These are phyloP conservation scores for Ophiostoma tasmaniense DNA, from an alignment of 2,329 filamentous ascomycete genomes.

Conservation along the genomic window DNA sequence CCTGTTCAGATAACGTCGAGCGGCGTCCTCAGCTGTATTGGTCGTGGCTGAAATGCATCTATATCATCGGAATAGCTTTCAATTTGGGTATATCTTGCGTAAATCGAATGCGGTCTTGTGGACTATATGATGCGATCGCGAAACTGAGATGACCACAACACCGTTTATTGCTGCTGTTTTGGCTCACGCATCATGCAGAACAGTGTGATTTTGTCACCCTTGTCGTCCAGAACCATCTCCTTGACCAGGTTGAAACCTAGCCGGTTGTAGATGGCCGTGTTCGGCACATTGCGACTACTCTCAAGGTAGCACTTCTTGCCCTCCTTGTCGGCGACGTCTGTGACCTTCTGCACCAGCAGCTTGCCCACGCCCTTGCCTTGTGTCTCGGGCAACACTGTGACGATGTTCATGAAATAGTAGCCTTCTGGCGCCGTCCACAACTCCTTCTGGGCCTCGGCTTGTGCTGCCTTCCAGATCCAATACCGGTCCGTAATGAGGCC, in stretches of 20 bases:
- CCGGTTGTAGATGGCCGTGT: slow-evolving; percentile 7
- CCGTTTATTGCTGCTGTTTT: neutral
- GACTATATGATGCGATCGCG: neutral
- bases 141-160: neutral
- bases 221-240: slow-evolving; percentile 7
- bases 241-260: slow-evolving; percentile 3
- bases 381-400: slow-evolving; percentile 6
- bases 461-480: slow-evolving; percentile 8
- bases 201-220: neutral
- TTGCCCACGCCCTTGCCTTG: slow-evolving; percentile 6
- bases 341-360: slow-evolving; percentile 2
- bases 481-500: neutral
- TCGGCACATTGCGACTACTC: neutral
- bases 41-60: too few species aligned
- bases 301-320: slow-evolving; percentile 2
- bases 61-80: neutral
- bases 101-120: neutral
- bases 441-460: neutral
- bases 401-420: slow-evolving; percentile 10
- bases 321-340: slow-evolving; percentile 6
- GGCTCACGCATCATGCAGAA: slow-evolving; percentile 9
- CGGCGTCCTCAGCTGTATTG: too few species aligned
- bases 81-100: neutral
- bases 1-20: neutral
- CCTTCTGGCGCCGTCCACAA: slow-evolving; percentile 3